Conservation (phyloP, 345 rosid species). For the Linum usitatissimum region DNA sequence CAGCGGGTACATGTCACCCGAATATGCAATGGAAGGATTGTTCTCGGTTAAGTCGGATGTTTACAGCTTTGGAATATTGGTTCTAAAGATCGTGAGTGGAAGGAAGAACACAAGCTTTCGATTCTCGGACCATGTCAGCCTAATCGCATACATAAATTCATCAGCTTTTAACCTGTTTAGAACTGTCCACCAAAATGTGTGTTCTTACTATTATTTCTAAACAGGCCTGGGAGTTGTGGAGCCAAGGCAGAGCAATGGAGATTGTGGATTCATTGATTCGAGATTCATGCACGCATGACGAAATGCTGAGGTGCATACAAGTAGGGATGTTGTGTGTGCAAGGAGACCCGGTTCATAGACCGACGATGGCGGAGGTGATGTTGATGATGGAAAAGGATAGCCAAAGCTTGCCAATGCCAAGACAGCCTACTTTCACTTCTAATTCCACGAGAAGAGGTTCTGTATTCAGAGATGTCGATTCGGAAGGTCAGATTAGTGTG, state of each 20-base stretch:
- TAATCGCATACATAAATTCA: constrained; percentile 17
- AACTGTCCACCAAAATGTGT: no score
- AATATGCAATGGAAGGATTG: constrained; percentile 26
- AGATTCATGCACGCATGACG: background rate
- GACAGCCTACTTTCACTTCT: constrained; percentile 32
- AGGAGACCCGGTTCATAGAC: constrained; percentile 17
- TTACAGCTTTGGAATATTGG: constrained; percentile 21
- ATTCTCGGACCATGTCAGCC: constrained; percentile 9
- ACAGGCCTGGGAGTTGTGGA: constrained; percentile 23
- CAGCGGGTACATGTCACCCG: constrained; percentile 26
- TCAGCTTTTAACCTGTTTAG: background rate
- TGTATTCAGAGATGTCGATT: constrained; percentile 21
- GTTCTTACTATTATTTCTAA: background rate
- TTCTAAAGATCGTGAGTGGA: constrained; percentile 19
- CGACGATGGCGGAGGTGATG: constrained; percentile 17
- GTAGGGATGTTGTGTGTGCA: constrained; percentile 21
- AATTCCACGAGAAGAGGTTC: constrained; percentile 24
- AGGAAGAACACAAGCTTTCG: constrained; percentile 22
- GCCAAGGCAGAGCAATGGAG: constrained; percentile 15
- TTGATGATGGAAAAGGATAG: constrained; percentile 16
- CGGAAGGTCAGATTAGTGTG: constrained; percentile 33
- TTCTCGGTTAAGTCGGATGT: constrained; percentile 26
- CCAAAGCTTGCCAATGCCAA: constrained; percentile 14
- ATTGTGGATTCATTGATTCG: constrained; percentile 14
- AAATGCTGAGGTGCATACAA: constrained; percentile 17